Evolutionary conservation across 345 rosid species (phyloP).

Genomic region (Acer saccharum): DNA sequence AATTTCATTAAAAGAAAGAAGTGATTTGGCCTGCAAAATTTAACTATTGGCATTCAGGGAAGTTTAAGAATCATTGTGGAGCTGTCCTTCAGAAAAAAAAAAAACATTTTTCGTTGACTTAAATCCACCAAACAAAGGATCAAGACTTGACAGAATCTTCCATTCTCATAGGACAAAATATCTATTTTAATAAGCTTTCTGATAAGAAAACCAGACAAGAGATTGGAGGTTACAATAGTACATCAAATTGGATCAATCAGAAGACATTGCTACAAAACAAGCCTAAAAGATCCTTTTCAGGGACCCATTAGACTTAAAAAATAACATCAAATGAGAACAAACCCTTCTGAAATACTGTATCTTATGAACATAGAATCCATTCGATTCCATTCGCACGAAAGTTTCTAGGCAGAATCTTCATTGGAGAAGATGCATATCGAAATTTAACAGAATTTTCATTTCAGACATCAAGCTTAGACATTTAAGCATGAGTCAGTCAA

Average conservation of each 20-base stretch:
- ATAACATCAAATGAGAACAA: not conserved
- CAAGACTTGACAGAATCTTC: not conserved
- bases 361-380: not conserved
- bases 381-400: not conserved
- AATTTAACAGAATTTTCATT: conserved; percentile 12
- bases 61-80: not conserved
- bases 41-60: not conserved
- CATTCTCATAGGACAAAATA: not conserved
- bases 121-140: not conserved
- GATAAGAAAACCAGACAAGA: not conserved
- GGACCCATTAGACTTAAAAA: conserved; percentile 7
- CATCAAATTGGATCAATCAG: not conserved
- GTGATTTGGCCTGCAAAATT: conserved; percentile 7
- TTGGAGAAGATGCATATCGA: not conserved
- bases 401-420: not conserved
- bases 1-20: not conserved
- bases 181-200: not conserved
- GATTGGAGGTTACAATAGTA: not conserved
- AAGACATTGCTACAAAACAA: conserved; percentile 11
- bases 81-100: not conserved
- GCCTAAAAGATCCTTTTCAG: conserved; percentile 1
- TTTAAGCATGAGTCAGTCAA: conserved; percentile 22
- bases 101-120: not conserved
- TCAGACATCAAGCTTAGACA: not conserved
- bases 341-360: conserved; percentile 3